phyloP scores from a whole-genome alignment of 73 alveolate genomes.

The Tetrahymena borealis region DNA sequence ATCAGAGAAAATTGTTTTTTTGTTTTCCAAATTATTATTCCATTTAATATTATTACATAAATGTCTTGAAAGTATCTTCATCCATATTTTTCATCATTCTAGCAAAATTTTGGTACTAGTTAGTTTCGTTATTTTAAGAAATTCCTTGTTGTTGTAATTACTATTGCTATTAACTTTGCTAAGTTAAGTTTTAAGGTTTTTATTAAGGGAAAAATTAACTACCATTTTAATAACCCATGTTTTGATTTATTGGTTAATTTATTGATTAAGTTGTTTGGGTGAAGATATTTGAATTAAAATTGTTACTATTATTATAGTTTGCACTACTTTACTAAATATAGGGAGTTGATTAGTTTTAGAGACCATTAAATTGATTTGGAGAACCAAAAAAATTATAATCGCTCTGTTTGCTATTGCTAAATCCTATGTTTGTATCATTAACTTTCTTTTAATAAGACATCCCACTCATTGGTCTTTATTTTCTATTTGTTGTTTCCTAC shows the following conservation, averaged over 20 bases:
- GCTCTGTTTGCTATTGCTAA: neutral
- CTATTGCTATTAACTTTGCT: neutral
- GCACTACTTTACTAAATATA: neutral
- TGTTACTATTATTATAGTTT: neutral
- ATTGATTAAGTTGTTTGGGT: neutral
- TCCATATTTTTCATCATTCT: neutral
- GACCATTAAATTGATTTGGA: neutral
- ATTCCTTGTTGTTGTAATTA: neutral
- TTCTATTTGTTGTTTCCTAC: neutral
- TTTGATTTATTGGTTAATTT: neutral
- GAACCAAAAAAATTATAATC: neutral
- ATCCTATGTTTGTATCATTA: neutral
- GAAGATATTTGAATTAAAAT: neutral
- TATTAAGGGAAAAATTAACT: neutral
- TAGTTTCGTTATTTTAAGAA: neutral
- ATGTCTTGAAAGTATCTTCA: neutral
- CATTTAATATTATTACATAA: neutral
- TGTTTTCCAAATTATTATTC: neutral
- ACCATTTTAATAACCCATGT: neutral
- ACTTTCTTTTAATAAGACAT: neutral
- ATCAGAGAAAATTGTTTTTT: neutral
- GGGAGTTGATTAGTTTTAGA: neutral
- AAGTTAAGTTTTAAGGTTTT: neutral
- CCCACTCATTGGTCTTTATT: neutral
- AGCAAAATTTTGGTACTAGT: neutral